Evolutionary conservation across 306 rosid genomes (phyloP), one percentile per base, ranked within the genome.

Genomic region (Corylus americana): DNA sequence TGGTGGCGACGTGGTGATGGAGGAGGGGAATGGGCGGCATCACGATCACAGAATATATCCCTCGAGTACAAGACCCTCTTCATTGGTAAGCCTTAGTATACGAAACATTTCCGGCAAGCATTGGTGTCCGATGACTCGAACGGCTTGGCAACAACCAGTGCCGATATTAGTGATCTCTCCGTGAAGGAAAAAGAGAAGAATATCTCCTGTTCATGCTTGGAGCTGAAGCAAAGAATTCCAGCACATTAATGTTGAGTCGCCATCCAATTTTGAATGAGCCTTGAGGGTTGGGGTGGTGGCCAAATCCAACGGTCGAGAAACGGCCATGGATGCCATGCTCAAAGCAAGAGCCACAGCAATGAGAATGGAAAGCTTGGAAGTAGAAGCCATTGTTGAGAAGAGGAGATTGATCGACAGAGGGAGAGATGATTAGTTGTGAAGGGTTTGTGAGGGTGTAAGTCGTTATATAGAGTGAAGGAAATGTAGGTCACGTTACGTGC

Each of bases 91-190:
- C 8, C 97, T 96, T 11, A 92, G 76, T 4, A 92, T 73, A 5
- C 75, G 42, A 45, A 91, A 75, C 76, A 91, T 66, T 39, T 87
- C 74, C 3, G 97, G 96, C 97, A 96, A 88, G 67, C 97, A 92
- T 13, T 89, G 86, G 18, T 74, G 92, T 3, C 78, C 85, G 68
- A 89, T 86, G 14, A 84, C 79, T 61, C 77, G 37, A 27, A 89
- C 81, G 66, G 93, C 91, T 17, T 76, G 72, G 69, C 94, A 92
- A 37, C 97, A 92, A 8, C 77, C 76, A 3, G 78, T 78, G 1
- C 96, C 92, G 59, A 92, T 55, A 76, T 84, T 71, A 0, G 90
- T 84, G 44, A 39, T 42, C 74, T 91, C 86, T 1, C 93, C 90
- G 20, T 85, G 89, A 7, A 89, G 44, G 67, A 91, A 91, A 82